These are phyloP conservation scores for Orobanche coerulescens DNA, from an alignment of 257 asterid species.

Conservation along the genomic window DNA sequence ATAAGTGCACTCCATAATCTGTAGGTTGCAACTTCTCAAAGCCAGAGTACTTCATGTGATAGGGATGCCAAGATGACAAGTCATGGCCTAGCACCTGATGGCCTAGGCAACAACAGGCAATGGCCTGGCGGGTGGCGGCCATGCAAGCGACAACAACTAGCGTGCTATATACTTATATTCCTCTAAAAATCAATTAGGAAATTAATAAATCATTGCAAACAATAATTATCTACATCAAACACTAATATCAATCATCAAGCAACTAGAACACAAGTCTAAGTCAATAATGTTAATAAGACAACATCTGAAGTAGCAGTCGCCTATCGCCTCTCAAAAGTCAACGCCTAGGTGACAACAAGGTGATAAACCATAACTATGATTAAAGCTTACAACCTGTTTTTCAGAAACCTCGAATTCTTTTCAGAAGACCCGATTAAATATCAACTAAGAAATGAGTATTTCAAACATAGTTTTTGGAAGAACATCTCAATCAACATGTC, in stretches of 20 bases:
- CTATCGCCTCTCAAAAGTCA: too few species aligned
- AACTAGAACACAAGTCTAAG: neutral
- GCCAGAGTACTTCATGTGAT: too few species aligned
- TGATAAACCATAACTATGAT: too few species aligned
- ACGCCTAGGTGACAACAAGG: too few species aligned
- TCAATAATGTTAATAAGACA: neutral
- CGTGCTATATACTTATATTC: neutral
- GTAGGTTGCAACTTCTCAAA: too few species aligned
- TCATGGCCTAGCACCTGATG: neutral
- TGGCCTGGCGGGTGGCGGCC: neutral
- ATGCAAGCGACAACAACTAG: neutral
- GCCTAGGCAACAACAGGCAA: neutral
- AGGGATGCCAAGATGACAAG: too few species aligned
- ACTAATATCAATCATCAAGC: neutral
- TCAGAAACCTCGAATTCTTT: neutral
- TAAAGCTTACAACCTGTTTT: neutral
- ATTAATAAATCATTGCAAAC: neutral
- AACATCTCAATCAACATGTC: neutral
- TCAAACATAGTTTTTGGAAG: neutral
- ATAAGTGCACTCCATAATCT: neutral
- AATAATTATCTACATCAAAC: neutral
- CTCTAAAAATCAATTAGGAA: neutral
- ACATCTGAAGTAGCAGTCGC: too few species aligned
- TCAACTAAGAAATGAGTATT: neutral
- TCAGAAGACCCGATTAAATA: neutral